Evolutionary conservation across 2,329 filamentous ascomycete genomes (phyloP), one percentile per base, ranked within the genome.

Genomic region (Pseudodiploospora longispora): DNA sequence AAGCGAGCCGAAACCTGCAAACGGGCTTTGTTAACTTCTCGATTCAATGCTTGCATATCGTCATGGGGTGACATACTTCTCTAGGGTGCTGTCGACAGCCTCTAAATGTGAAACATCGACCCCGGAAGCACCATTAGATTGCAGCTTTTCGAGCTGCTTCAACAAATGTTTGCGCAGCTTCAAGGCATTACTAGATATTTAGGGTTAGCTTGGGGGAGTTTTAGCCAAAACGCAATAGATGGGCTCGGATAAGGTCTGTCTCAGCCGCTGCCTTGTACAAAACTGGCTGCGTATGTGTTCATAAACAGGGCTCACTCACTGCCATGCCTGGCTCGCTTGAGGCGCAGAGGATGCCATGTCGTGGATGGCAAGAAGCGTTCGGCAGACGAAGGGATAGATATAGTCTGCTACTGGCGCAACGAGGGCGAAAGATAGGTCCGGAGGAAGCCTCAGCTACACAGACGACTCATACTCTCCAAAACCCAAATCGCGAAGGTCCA

Each of bases 1-100:
- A 90, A 47, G 78, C 75, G 40, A 81, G 68, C 52, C 87, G 87
- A 62, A 85, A 82, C 53, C 82, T 86, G 56, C 36, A 40, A 38
- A 38, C 37, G 10, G 19, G 19, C 19, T 19, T 19, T 19, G 19
- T 19, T 19, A 19, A 19, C 19, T 19, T 19, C 19, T 19, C 19
- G 19, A 19, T 19, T 19, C 19, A 19, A 19, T 19, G 19, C 19
- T 19, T 19, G 19, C 19, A 19, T 19, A 19, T 19, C 19, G 19
- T 19, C 19, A 19, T 19, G 19, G 12, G 10, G 35, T 12, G n/a
- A 39, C 38, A 27, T 54, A 71, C 67, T 65, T 62, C 41, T 68
- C 64, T 56, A 74, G 57, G 44, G 63, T 51, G 30, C 63, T 59
- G 50, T 74, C 70, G 37, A 72, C 55, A 43, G 63, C 59, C 46